These are phyloP conservation scores for Calocera cornea DNA, from an alignment of 768 basidiomycete genomes.

Conservation along the genomic window DNA sequence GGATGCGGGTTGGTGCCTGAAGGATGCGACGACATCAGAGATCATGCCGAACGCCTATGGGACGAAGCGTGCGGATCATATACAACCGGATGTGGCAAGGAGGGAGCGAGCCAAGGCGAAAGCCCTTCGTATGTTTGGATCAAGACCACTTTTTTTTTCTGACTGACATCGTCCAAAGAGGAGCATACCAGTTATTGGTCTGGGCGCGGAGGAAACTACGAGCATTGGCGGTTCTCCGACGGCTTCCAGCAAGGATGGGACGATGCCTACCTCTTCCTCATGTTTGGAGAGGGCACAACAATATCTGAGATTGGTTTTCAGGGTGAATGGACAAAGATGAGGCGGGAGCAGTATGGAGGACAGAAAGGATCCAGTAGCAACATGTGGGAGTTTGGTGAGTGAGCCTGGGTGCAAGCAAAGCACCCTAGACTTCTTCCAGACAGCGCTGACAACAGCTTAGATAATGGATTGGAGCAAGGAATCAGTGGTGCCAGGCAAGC, in stretches of 20 bases:
- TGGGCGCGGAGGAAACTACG: constrained; percentile 41
- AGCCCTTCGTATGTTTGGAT: constrained; percentile 22
- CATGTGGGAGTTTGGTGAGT: constrained; percentile 56
- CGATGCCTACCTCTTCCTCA: constrained; percentile 47
- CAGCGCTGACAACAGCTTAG: not conserved
- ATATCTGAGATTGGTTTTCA: constrained; percentile 52
- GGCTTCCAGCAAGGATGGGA: constrained; percentile 64
- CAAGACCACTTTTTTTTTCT: not conserved
- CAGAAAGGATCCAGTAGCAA: constrained; percentile 29
- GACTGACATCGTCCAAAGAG: constrained; percentile 15
- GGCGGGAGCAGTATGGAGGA: constrained; percentile 33
- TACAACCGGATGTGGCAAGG: constrained; percentile 15
- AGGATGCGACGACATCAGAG: constrained; percentile 47
- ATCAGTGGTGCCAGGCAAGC: not conserved
- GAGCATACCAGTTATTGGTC: constrained; percentile 35
- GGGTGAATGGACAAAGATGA: constrained; percentile 41
- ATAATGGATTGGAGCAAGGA: not conserved
- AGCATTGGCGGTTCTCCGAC: constrained; percentile 52
- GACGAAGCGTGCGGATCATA: constrained; percentile 18
- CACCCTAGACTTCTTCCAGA: too few relatives aligned
- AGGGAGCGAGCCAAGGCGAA: constrained; percentile 22
- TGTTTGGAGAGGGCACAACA: constrained; percentile 17
- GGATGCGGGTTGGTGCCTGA: constrained; percentile 63
- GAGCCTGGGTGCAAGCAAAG: not conserved
- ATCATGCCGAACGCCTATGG: constrained; percentile 47